Conservation (phyloP, 495 filamentous ascomycete genomes). For the Cryomyces minteri region DNA sequence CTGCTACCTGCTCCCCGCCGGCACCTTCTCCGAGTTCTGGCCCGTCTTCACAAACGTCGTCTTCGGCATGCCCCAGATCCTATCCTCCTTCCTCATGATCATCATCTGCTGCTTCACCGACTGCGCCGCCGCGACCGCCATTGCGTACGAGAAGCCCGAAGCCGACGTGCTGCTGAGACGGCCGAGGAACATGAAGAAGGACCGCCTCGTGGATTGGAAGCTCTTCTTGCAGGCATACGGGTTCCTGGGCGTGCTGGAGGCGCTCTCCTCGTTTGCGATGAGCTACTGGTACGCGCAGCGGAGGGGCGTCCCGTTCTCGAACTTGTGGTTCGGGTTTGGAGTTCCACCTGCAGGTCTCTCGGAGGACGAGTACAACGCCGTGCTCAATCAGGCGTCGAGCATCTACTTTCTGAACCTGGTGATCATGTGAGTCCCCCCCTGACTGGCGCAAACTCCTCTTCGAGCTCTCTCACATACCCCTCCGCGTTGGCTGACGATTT, state of each 20-base stretch:
- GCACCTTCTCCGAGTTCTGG: slow-evolving; percentile 20
- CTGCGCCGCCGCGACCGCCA: slow-evolving; percentile 13
- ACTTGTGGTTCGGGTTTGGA: slow-evolving; percentile 29
- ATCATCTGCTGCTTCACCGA: slow-evolving; percentile 23
- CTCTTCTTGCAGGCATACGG: slow-evolving; percentile 33
- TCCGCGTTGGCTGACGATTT: too few species aligned
- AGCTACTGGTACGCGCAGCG: slow-evolving; percentile 32
- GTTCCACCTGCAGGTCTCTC: too few species aligned
- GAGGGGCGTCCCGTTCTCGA: slow-evolving; percentile 24
- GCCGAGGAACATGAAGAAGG: slow-evolving; percentile 13
- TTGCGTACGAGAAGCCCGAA: slow-evolving; percentile 19
- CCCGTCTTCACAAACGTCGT: slow-evolving; percentile 21
- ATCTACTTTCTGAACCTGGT: slow-evolving; percentile 17
- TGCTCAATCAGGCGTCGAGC: slow-evolving; percentile 2
- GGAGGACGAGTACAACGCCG: too few species aligned
- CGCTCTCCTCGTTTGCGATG: slow-evolving; percentile 29
- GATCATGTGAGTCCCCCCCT: too few species aligned
- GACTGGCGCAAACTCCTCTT: too few species aligned
- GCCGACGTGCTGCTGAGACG: slow-evolving; percentile 16
- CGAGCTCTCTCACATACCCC: too few species aligned
- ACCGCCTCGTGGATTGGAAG: slow-evolving; percentile 28
- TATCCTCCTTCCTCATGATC: slow-evolving; percentile 17
- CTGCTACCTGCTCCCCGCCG: slow-evolving; percentile 15
- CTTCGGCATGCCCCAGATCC: slow-evolving; percentile 21
- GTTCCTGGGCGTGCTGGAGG: slow-evolving; percentile 31